Evolutionary conservation across 441 rosid species (phyloP), one percentile per base, ranked within the genome.

Genomic region (Mallotus japonicus): DNA sequence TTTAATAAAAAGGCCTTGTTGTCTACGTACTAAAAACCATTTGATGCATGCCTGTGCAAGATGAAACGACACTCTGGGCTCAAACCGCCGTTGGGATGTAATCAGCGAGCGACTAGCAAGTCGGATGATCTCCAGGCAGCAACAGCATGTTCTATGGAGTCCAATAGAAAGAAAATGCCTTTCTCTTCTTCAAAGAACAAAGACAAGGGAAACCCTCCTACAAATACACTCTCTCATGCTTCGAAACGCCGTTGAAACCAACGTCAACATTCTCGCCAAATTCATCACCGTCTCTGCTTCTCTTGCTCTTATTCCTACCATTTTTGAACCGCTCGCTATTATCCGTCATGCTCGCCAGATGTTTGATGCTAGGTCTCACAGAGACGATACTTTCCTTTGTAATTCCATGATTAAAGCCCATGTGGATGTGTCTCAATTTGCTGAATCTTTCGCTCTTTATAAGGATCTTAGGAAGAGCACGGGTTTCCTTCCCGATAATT

Each of bases 211-310:
- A 65, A 50, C 80, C 57, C 86, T 89, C 59, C 80, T 85, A 50
- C 92, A 82, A 76, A 84, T 86, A 78, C 93, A 90, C 57, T 90
- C 91, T 56, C 81, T 85, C 76, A 89, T 92, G 81, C 83, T 92
- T 59, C 85, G 83, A 4, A 81, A 84, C 75, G 75, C 92, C 76
- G 24, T 87, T 4, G 88, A 85, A 22, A 68, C 84, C 68, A 90
- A 92, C 69, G 76, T 80, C 75, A 85, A 80, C 54, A 78, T 90
- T 72, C 75, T 90, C 79, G 83, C 95, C 20, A 88, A 89, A 69
- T 75, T 92, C 77, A 79, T 90, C 62, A 15, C 53, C 57, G 34
- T 75, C 11, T 86, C 84, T 53, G 82, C 84, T 24, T 77, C 85
- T 22, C 42, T 73, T 42, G 69, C 81, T 22, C 73, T 51, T 40